Evolutionary conservation across 2,329 filamentous ascomycete species (phyloP).

Genomic region (Botrytis byssoidea): DNA sequence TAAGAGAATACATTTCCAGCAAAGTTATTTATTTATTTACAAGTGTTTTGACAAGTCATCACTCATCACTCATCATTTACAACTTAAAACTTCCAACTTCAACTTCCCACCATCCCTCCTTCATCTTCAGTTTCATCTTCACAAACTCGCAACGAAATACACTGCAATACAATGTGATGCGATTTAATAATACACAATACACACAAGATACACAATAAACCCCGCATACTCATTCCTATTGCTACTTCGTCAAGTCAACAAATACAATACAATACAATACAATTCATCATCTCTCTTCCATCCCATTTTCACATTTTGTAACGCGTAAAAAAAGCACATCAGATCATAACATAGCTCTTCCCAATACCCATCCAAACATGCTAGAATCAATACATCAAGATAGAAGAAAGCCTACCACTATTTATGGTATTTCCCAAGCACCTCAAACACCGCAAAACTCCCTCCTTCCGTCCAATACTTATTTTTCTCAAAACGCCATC

Average conservation of each 20-base stretch:
- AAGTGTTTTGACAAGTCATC: background rate
- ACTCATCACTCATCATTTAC: background rate
- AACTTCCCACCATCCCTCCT: background rate
- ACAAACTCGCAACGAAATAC: background rate
- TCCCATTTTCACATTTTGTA: background rate
- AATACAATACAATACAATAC: background rate
- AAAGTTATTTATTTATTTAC: background rate
- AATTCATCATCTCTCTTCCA: no score
- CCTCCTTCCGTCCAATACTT: background rate
- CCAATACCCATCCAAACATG: background rate
- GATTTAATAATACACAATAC: no score
- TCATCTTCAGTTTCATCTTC: background rate
- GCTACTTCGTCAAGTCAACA: background rate
- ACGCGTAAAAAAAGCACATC: background rate
- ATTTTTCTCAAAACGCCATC: background rate
- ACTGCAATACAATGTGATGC: no score
- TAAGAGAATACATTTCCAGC: background rate
- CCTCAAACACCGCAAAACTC: background rate
- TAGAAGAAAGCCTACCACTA: conserved; percentile 6
- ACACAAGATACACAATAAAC: no score
- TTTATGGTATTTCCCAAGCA: conserved; percentile 23
- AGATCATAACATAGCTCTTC: background rate
- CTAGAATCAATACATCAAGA: background rate
- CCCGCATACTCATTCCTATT: background rate
- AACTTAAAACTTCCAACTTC: background rate